These are phyloP conservation scores for Xylaria sp. DNA, from an alignment of 2,329 filamentous ascomycete species.

Conservation along the genomic window DNA sequence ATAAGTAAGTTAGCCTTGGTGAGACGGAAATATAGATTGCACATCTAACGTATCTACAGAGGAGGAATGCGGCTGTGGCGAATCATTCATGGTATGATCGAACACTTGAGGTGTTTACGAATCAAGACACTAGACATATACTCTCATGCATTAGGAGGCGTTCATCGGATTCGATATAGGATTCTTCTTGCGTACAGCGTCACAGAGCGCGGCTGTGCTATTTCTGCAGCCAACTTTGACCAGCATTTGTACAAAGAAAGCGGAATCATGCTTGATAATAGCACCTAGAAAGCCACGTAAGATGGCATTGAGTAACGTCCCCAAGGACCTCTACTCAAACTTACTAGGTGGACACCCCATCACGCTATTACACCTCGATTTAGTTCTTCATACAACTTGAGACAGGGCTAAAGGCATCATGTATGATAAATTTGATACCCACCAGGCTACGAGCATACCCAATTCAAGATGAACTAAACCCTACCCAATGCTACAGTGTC, in stretches of 20 bases:
- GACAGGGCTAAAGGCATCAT: background rate
- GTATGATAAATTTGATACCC: constrained; percentile 7
- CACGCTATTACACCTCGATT: background rate
- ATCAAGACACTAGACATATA: constrained; percentile 18
- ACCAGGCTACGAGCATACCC: background rate
- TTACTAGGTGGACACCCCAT: background rate
- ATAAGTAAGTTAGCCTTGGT: constrained; percentile 76
- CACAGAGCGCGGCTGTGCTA: background rate
- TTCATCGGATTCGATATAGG: constrained; percentile 28
- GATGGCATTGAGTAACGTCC: background rate
- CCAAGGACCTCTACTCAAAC: background rate
- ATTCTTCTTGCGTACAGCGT: background rate
- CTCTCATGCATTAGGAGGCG: constrained; percentile 38
- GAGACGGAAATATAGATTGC: background rate
- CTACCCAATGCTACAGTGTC: no score
- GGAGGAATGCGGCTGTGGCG: constrained; percentile 94
- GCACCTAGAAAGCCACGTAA: constrained; percentile 2
- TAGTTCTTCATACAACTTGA: background rate
- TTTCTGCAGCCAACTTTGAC: constrained; percentile 1
- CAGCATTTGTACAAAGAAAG: background rate
- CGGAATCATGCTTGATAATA: constrained; percentile 10
- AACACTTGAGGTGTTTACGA: background rate
- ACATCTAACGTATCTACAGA: constrained; percentile 61
- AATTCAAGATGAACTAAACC: background rate
- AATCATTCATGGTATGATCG: constrained; percentile 84